A percentile compares a stretch with the other conserved stretches of the same genome.
phyloP scores from a whole-genome alignment of 2,329 filamentous ascomycete species.

The Trematosphaeria pertusa region DNA sequence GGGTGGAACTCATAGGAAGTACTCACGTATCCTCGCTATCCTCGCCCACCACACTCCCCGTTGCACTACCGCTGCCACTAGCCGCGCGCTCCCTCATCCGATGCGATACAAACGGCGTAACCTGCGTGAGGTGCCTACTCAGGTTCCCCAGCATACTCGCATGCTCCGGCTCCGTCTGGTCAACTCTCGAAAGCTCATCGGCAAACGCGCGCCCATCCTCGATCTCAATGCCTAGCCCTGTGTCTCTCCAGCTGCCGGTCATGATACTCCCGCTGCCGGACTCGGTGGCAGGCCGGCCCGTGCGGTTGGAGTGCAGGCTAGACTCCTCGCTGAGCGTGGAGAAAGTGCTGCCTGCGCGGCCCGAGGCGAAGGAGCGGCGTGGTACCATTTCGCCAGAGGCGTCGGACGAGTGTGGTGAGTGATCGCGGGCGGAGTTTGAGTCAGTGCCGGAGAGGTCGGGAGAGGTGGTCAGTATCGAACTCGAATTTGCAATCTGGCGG shows the following conservation, averaged over 20 bases:
- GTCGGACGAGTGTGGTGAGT: slow-evolving; percentile 38
- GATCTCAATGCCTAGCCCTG: slow-evolving; percentile 25
- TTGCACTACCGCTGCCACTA: slow-evolving; percentile 17
- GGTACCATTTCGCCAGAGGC: slow-evolving; percentile 28
- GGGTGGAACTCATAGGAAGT: background rate
- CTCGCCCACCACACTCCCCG: slow-evolving; percentile 20
- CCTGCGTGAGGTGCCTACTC: slow-evolving; percentile 41
- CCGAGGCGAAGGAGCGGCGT: slow-evolving; percentile 40
- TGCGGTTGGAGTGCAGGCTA: slow-evolving; percentile 22
- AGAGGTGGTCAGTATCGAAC: slow-evolving; percentile 62
- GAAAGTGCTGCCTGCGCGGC: slow-evolving; percentile 37
- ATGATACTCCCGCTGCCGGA: slow-evolving; percentile 35
- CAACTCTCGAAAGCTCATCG: slow-evolving; percentile 43
- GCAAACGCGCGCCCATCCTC: slow-evolving; percentile 45
- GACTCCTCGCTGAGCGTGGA: slow-evolving; percentile 40
- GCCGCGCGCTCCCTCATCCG: slow-evolving; percentile 19
- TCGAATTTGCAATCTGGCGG: slow-evolving; percentile 82
- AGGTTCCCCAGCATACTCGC: slow-evolving; percentile 43
- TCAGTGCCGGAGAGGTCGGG: slow-evolving; percentile 43
- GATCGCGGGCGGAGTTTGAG: slow-evolving; percentile 39
- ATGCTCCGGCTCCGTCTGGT: slow-evolving; percentile 45
- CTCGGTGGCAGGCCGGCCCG: slow-evolving; percentile 22
- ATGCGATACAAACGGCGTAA: slow-evolving; percentile 35
- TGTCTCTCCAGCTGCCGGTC: slow-evolving; percentile 24
- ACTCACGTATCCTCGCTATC: slow-evolving; percentile 30